Percentiles rank a stretch among this genome's conserved stretches.
These are phyloP conservation scores for Barnettozyma wickerhamii DNA, from an alignment of 805 yeast species.

Conservation along the genomic window DNA sequence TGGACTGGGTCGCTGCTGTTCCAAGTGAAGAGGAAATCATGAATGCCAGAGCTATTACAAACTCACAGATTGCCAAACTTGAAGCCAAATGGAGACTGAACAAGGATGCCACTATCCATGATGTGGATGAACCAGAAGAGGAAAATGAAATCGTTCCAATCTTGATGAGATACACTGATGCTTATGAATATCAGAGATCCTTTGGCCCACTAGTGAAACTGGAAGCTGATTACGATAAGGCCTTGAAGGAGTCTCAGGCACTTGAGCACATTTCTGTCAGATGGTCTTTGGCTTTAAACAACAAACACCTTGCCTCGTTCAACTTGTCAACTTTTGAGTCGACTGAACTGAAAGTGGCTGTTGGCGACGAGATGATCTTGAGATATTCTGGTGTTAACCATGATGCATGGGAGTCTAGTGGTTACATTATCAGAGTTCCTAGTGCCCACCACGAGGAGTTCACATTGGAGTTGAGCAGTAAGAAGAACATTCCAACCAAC, in stretches of 20 bases:
- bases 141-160: conserved; percentile 67
- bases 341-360: conserved; percentile 62
- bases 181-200: conserved; percentile 77
- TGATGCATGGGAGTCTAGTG: conserved; percentile 68
- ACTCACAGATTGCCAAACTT: conserved; percentile 61
- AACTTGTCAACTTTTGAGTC: conserved; percentile 63
- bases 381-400: conserved; percentile 54
- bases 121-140: conserved; percentile 48
- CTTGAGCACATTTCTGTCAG: conserved; percentile 65
- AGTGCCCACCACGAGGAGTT: conserved; percentile 60
- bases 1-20: conserved; percentile 75
- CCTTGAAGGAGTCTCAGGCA: conserved; percentile 71
- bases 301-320: conserved; percentile 65
- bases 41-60: conserved; percentile 51
- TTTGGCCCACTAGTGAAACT: conserved; percentile 79
- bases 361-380: conserved; percentile 79
- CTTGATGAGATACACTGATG: conserved; percentile 73
- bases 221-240: conserved; percentile 78
- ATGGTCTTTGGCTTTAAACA: conserved; percentile 70
- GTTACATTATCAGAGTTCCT: conserved; percentile 71
- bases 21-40: conserved; percentile 63
- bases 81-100: conserved; percentile 82
- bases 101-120: conserved; percentile 66
- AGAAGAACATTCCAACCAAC: conserved; percentile 52
- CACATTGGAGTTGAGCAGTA: conserved; percentile 59